These are phyloP conservation scores for Anastatica hierochuntica DNA, from an alignment of 345 rosid genomes.

Conservation along the genomic window DNA sequence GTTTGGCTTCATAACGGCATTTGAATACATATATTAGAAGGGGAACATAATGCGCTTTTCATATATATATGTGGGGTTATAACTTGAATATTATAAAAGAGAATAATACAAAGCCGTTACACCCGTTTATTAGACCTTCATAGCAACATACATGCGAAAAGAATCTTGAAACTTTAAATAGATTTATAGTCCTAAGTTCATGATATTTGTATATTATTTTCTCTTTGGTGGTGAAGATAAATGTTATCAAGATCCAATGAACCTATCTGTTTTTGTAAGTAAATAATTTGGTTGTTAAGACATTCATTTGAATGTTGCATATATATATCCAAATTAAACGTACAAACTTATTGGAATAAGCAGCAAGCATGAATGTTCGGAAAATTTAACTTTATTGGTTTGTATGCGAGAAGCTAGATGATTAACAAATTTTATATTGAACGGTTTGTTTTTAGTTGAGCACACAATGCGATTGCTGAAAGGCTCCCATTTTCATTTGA, in stretches of 20 bases:
- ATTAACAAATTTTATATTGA: background rate
- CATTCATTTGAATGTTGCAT: constrained; percentile 20
- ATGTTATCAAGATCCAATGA: constrained; percentile 24
- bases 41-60: background rate
- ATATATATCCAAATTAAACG: constrained; percentile 24
- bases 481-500: too few species aligned
- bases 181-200: background rate
- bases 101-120: constrained; percentile 12
- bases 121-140: constrained; percentile 4
- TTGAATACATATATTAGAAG: background rate
- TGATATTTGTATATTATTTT: background rate
- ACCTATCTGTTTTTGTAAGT: constrained; percentile 12
- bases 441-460: too few species aligned
- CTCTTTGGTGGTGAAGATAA: constrained; percentile 11
- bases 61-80: background rate
- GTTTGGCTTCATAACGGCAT: too few species aligned
- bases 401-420: background rate
- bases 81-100: background rate
- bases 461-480: too few species aligned
- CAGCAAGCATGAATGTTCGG: constrained; percentile 18
- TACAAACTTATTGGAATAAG: constrained; percentile 20
- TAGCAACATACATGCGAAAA: background rate
- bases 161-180: constrained; percentile 3
- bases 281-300: constrained; percentile 18
- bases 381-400: background rate